Evolutionary conservation across 2,329 filamentous ascomycete species (phyloP).

Genomic region (Cordyceps militaris): DNA sequence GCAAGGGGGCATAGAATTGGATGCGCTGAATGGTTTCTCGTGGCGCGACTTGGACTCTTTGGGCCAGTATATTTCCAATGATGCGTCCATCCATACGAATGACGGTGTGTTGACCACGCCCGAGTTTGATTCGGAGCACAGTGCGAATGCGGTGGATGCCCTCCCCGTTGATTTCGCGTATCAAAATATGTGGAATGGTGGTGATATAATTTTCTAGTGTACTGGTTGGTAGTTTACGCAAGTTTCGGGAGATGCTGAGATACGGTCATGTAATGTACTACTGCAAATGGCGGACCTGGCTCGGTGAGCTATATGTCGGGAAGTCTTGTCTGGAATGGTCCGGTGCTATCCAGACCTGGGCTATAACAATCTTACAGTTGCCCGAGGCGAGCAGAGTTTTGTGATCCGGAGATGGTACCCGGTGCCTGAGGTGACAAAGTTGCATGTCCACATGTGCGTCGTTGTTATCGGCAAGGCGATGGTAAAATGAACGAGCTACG

Average conservation of each 20-base stretch:
- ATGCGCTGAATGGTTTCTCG: constrained; percentile 48
- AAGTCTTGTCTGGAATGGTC: background rate
- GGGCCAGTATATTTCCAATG: constrained; percentile 41
- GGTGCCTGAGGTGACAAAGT: background rate
- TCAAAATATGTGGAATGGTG: constrained; percentile 13
- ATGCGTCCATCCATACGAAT: constrained; percentile 18
- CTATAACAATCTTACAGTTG: background rate
- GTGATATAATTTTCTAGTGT: constrained; percentile 14
- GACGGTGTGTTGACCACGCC: constrained; percentile 22
- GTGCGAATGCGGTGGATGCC: constrained; percentile 11
- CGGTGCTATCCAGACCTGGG: background rate
- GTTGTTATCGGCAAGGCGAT: background rate
- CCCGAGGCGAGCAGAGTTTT: background rate
- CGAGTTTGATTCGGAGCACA: constrained; percentile 22
- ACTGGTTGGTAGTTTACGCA: too few relatives aligned
- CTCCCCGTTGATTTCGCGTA: constrained; percentile 13
- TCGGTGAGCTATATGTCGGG: background rate
- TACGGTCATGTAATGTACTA: background rate
- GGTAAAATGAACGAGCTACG: background rate
- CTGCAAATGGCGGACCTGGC: background rate
- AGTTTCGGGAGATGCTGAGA: background rate
- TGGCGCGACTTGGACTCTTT: constrained; percentile 56
- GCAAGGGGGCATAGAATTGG: constrained; percentile 31
- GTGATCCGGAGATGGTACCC: background rate
- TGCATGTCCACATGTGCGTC: background rate